Evolutionary conservation across 805 yeast genomes (phyloP).

Genomic region (Ogataea nakhonphanomensis): DNA sequence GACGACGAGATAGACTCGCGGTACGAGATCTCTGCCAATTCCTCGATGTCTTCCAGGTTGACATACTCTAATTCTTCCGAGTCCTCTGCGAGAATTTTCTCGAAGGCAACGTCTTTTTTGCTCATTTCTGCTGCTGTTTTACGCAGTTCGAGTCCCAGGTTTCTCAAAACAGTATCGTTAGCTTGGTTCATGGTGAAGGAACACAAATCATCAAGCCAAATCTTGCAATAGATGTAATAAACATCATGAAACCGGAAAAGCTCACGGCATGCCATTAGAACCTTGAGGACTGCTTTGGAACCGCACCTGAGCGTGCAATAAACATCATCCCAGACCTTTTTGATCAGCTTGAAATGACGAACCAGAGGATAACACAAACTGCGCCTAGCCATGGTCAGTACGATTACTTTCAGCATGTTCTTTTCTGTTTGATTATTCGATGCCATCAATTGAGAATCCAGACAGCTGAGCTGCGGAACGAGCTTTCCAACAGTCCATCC

Average conservation of each 20-base stretch:
- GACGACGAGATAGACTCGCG: slow-evolving; percentile 1
- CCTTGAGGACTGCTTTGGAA: slow-evolving; percentile 57
- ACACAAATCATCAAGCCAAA: slow-evolving; percentile 73
- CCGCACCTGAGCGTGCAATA: slow-evolving; percentile 65
- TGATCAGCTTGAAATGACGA: slow-evolving; percentile 59
- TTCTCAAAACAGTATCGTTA: slow-evolving; percentile 54
- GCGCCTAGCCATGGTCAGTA: slow-evolving; percentile 64
- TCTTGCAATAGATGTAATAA: slow-evolving; percentile 77
- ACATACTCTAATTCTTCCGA: slow-evolving; percentile 41
- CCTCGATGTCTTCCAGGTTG: slow-evolving; percentile 54
- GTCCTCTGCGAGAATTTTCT: slow-evolving; percentile 45
- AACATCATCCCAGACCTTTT: slow-evolving; percentile 73
- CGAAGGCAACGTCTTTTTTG: slow-evolving; percentile 53
- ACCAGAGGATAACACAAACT: slow-evolving; percentile 78
- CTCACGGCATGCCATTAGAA: slow-evolving; percentile 60
- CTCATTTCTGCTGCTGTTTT: slow-evolving; percentile 37
- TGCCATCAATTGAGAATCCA: slow-evolving; percentile 57
- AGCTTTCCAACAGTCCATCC: slow-evolving; percentile 93
- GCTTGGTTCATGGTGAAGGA: slow-evolving; percentile 65
- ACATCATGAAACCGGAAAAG: slow-evolving; percentile 79
- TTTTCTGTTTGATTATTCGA: slow-evolving; percentile 32
- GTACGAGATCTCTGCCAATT: slow-evolving; percentile 50
- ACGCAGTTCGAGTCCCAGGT: slow-evolving; percentile 63
- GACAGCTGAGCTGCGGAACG: slow-evolving; percentile 68
- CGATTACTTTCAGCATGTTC: slow-evolving; percentile 46